Percentiles rank a stretch among this genome's conserved stretches.
phyloP scores from a whole-genome alignment of 805 yeast species.

The Starmerella lactis-condensi region DNA sequence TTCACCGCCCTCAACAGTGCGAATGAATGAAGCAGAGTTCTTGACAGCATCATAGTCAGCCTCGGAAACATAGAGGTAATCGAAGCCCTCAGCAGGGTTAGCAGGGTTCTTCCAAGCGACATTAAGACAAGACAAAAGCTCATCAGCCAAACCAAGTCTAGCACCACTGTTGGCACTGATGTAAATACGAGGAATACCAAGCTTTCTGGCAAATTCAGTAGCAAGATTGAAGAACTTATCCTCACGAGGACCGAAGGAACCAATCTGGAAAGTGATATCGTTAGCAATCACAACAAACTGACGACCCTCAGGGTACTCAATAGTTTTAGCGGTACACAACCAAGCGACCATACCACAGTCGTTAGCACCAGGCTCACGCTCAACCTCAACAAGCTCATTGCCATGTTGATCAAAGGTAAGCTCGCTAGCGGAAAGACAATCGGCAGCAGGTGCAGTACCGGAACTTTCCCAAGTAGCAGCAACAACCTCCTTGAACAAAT shows the following conservation, averaged over 20 bases:
- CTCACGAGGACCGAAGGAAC: conserved; percentile 96
- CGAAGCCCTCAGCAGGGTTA: conserved; percentile 71
- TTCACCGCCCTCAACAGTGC: conserved; percentile 67
- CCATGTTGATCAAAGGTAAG: conserved; percentile 69
- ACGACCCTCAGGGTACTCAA: conserved; percentile 94
- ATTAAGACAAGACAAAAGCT: conserved; percentile 68
- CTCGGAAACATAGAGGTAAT: conserved; percentile 62
- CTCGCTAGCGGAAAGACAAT: conserved; percentile 61
- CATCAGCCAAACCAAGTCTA: conserved; percentile 95
- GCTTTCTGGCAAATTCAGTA: conserved; percentile 73
- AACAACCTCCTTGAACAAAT: conserved; percentile 84
- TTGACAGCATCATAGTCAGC: conserved; percentile 39
- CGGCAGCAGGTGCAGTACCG: conserved; percentile 35
- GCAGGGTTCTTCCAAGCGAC: conserved; percentile 79
- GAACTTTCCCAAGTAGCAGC: conserved; percentile 55
- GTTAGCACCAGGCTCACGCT: conserved; percentile 93
- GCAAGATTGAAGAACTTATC: conserved; percentile 82
- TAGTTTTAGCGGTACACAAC: conserved; percentile 75
- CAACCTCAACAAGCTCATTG: conserved; percentile 61
- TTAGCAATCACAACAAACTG: conserved; percentile 83
- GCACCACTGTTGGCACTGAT: conserved; percentile 99
- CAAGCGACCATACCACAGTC: conserved; percentile 96
- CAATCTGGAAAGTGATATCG: conserved; percentile 93
- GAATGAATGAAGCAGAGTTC: conserved; percentile 21
- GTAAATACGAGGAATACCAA: conserved; percentile 89